phyloP scores from a whole-genome alignment of 2,329 filamentous ascomycete genomes.

The Nemania bipapillata region DNA sequence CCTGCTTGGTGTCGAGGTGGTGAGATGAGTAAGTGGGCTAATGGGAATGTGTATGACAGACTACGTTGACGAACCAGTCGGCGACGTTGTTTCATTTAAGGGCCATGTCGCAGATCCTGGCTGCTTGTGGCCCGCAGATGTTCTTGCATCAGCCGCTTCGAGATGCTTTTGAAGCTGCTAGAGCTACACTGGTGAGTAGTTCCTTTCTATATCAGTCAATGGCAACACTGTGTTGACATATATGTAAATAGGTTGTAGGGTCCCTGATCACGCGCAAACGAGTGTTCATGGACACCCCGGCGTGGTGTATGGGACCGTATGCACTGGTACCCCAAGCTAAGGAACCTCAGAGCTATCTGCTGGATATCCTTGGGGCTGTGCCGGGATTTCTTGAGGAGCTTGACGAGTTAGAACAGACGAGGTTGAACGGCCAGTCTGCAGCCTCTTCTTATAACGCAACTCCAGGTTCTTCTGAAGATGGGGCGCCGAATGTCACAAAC shows the following conservation, averaged over 20 bases:
- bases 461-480: background rate
- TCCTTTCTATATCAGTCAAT: background rate
- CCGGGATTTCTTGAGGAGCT: constrained; percentile 15
- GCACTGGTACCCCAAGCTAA: constrained; percentile 8
- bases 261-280: constrained; percentile 11
- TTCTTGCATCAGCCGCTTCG: constrained; percentile 24
- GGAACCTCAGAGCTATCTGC: constrained; percentile 19
- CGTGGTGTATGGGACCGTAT: constrained; percentile 14
- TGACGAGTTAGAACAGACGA: background rate
- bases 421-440: background rate
- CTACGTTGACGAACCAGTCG: background rate
- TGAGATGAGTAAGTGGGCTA: background rate
- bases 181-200: constrained; percentile 13
- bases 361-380: constrained; percentile 20
- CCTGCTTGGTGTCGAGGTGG: too few relatives aligned
- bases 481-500: background rate
- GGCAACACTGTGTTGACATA: background rate
- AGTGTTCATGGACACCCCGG: constrained; percentile 14
- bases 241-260: constrained; percentile 12
- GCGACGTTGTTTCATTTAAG: constrained; percentile 18
- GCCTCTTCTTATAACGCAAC: background rate
- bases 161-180: constrained; percentile 24
- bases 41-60: background rate
- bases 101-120: constrained; percentile 16
- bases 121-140: constrained; percentile 10